Evolutionary conservation across 2,329 filamentous ascomycete species (phyloP).

Genomic region (Xylariaceae sp.): DNA sequence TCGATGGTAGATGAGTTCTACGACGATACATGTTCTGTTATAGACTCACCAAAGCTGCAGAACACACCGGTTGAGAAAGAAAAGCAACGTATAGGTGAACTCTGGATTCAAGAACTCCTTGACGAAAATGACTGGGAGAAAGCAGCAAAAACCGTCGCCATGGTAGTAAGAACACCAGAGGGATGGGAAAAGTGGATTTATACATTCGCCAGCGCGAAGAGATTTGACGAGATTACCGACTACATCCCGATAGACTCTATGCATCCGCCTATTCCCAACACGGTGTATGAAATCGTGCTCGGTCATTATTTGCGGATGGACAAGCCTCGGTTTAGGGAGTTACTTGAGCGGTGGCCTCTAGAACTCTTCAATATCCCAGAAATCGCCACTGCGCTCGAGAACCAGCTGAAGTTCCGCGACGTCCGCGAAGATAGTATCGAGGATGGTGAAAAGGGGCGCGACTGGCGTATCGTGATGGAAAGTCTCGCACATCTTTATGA

Average conservation of each 20-base stretch:
- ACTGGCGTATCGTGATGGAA: constrained; percentile 88
- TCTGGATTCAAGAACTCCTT: constrained; percentile 87
- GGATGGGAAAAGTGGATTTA: constrained; percentile 96
- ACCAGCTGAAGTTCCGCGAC: constrained; percentile 71
- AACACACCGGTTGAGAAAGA: constrained; percentile 73
- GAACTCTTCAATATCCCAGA: constrained; percentile 77
- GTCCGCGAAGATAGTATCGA: constrained; percentile 72
- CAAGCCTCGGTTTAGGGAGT: constrained; percentile 66
- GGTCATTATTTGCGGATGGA: constrained; percentile 82
- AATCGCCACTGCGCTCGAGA: constrained; percentile 73
- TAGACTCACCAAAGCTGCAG: constrained; percentile 53
- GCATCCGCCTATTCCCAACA: constrained; percentile 69
- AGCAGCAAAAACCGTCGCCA: constrained; percentile 76
- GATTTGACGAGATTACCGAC: constrained; percentile 83
- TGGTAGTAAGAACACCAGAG: constrained; percentile 71
- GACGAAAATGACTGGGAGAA: constrained; percentile 66
- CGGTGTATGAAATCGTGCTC: constrained; percentile 84
- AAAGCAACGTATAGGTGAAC: constrained; percentile 83
- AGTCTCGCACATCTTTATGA: constrained; percentile 80
- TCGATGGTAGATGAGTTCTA: constrained; percentile 59
- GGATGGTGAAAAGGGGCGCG: constrained; percentile 63
- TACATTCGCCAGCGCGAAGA: constrained; percentile 79
- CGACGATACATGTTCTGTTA: constrained; percentile 62
- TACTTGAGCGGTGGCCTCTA: constrained; percentile 78
- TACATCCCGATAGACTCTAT: constrained; percentile 75